phyloP scores from a whole-genome alignment of 164 flowering plant species.

The Magnolia sinica region DNA sequence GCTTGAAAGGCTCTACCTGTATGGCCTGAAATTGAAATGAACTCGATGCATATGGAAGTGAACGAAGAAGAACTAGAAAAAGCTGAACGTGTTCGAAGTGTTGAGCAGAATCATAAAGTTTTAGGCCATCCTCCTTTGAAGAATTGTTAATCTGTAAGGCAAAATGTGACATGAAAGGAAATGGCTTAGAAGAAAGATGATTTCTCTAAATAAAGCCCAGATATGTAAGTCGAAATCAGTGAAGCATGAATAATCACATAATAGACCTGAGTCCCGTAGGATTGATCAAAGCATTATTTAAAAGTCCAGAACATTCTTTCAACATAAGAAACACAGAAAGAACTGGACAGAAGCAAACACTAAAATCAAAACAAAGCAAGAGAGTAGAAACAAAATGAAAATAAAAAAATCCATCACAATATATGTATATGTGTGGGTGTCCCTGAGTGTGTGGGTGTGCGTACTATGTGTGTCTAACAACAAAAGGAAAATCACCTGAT shows the following conservation, averaged over 20 bases:
- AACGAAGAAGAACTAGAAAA: slow-evolving; percentile 80
- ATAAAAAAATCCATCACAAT: no score
- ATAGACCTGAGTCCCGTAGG: neutral
- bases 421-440: no score
- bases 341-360: neutral
- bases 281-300: neutral
- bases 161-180: slow-evolving; percentile 4
- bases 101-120: slow-evolving; percentile 84
- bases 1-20: slow-evolving; percentile 51
- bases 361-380: neutral
- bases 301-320: neutral
- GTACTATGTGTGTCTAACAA: no score
- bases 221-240: neutral
- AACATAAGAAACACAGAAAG: neutral
- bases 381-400: neutral
- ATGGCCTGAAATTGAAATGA: slow-evolving; percentile 77
- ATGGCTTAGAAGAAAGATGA: neutral
- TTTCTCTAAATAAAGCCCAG: neutral
- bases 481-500: no score
- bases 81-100: slow-evolving; percentile 85
- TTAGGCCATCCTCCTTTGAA: slow-evolving; percentile 81
- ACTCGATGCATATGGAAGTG: slow-evolving; percentile 86
- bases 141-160: slow-evolving; percentile 80
- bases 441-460: no score
- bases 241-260: no score